Base-by-base conservation (phyloP, 176 grass and related monocot species). In the Pharus latifolius region DNA sequence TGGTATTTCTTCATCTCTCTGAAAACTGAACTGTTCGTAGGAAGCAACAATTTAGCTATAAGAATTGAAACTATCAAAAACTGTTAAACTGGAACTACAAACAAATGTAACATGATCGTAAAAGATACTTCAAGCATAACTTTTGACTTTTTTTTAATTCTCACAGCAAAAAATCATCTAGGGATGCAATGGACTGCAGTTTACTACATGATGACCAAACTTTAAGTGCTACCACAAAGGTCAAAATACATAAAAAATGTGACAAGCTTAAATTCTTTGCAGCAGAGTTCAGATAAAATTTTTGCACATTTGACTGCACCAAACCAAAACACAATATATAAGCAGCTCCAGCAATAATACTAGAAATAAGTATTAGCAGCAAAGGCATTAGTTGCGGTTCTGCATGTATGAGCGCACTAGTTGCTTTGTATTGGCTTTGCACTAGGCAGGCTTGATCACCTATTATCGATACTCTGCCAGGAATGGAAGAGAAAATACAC, bases 1-100 rank as follows among this genome's bases (percentile, higher is more conserved):
- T 93, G 89, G 44, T 93, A 98, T 61, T 88, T 98, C 78, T 82
- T 98, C 80, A 85, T 88, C 57, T 98, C 94, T 51, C 94, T 87
- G 66, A 98, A 98, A 10, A 92, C 71, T 40, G 94, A 93, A 64
- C 94, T 98, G 84, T 59, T 87, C 37, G 57, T 28, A 59, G 61
- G 22, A 83, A 74, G 16, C 59, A 82, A 25, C 47, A 57, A 71
- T 68, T 83, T 56, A 84, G 56, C 55, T 49, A 33, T 51, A 41
- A 35, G 14, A 70, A 41, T 20, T 55, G 34, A 56, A 16, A 80
- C 28, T 77, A 54, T 60, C 49, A 61, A 56, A 5, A 3, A 49
- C 16, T 7, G 54, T 40, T 25, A 55, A 44, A 32, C 33, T 67
- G 22, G 20, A 60, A 67, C 13, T 23, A 49, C 25, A 29, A 28